These are phyloP conservation scores for Luzula sylvatica DNA, from an alignment of 176 grass and related monocot species.

Conservation along the genomic window DNA sequence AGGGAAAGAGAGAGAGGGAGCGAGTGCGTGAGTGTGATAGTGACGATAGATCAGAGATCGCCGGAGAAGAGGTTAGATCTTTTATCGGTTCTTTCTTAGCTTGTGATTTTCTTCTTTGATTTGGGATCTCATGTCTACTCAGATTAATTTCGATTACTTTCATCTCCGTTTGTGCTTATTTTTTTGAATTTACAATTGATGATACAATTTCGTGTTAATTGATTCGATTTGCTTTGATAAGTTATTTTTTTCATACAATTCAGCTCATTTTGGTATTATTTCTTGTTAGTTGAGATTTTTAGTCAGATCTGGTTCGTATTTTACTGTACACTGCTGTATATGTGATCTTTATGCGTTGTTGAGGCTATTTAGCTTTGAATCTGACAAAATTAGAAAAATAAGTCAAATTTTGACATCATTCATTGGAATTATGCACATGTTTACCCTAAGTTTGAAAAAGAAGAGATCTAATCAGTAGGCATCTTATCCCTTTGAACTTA, in stretches of 20 bases:
- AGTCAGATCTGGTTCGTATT: neutral
- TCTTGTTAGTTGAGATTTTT: neutral
- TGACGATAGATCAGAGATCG: slow-evolving; percentile 13
- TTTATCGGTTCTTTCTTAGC: neutral
- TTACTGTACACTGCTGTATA: neutral
- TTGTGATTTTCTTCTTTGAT: neutral
- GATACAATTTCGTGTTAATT: neutral
- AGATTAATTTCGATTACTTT: neutral
- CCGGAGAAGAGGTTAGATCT: neutral
- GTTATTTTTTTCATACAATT: neutral
- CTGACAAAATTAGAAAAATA: too few species aligned
- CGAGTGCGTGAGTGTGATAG: neutral
- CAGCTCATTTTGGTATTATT: neutral
- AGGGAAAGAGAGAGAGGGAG: neutral
- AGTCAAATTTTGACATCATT: too few species aligned
- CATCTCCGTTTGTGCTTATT: neutral
- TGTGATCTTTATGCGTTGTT: neutral
- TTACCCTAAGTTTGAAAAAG: too few species aligned
- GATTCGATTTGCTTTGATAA: neutral
- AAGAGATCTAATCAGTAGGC: neutral
- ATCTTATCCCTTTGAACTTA: slow-evolving; percentile 5
- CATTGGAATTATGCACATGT: too few species aligned
- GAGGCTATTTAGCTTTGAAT: neutral
- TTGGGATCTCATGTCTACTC: neutral
- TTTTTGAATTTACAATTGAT: too few species aligned